Conservation (phyloP, 805 yeast species). For the Yamadazyma endophytica region DNA sequence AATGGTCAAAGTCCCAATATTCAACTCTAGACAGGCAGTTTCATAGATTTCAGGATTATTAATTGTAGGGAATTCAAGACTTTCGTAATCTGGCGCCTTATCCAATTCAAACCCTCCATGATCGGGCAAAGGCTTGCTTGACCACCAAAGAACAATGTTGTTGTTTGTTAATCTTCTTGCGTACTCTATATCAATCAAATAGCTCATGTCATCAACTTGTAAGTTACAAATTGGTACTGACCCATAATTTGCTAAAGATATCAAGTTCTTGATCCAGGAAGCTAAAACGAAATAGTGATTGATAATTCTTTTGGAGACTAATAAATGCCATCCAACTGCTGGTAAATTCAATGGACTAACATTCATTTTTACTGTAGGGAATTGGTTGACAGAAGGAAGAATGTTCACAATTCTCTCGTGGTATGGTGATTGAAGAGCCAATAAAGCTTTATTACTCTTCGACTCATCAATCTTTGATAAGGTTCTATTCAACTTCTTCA, state of each 20-base stretch:
- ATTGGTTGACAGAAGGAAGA: conserved; percentile 45
- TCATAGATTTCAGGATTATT: conserved; percentile 78
- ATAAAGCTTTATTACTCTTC: conserved; percentile 57
- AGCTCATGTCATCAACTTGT: conserved; percentile 70
- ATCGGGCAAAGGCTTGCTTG: conserved; percentile 72
- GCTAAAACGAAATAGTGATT: conserved; percentile 73
- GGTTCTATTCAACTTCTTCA: conserved; percentile 52
- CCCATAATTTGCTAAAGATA: conserved; percentile 63
- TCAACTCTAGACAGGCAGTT: conserved; percentile 73
- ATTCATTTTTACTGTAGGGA: conserved; percentile 62
- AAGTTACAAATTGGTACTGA: conserved; percentile 86
- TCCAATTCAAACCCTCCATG: conserved; percentile 79
- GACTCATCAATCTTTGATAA: conserved; percentile 54
- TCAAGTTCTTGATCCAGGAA: conserved; percentile 64
- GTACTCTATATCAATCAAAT: conserved; percentile 78
- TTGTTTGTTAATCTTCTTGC: conserved; percentile 69
- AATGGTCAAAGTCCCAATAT: conserved; percentile 72
- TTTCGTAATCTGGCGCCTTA: conserved; percentile 50
- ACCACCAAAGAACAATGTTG: conserved; percentile 91
- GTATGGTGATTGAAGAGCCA: conserved; percentile 73
- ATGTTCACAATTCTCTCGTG: conserved; percentile 42
- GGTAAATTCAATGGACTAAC: conserved; percentile 59
- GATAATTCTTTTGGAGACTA: conserved; percentile 58
- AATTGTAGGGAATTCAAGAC: conserved; percentile 62
- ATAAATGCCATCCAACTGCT: conserved; percentile 77